phyloP scores from a whole-genome alignment of 805 yeast species.

The Candida cerambycidarum region DNA sequence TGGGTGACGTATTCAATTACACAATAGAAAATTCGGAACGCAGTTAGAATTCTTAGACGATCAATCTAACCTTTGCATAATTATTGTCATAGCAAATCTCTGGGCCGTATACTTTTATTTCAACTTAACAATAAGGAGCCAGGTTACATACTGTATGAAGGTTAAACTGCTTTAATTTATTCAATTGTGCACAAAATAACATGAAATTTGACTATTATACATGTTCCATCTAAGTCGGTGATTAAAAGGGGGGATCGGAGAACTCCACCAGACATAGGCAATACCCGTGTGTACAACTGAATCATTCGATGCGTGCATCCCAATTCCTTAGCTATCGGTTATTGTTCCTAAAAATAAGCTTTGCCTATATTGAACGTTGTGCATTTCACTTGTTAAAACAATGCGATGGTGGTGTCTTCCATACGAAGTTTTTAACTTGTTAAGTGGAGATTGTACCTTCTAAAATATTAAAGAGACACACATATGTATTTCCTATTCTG shows the following conservation, averaged over 20 bases:
- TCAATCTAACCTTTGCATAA: background rate
- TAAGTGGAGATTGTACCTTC: background rate
- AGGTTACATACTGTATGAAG: background rate
- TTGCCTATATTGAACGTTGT: no score
- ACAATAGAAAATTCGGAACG: background rate
- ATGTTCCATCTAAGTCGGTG: no score
- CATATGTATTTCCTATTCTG: background rate
- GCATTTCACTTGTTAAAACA: background rate
- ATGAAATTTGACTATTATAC: no score
- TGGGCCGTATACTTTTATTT: no score
- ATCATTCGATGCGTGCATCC: slow-evolving; percentile 2
- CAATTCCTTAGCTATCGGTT: no score
- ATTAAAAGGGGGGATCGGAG: no score
- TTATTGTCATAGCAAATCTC: background rate
- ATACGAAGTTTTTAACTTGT: no score
- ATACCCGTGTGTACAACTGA: background rate
- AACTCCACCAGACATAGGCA: no score
- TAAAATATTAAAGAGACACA: background rate
- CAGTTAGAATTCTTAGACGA: background rate
- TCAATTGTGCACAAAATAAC: no score
- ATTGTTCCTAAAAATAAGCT: no score
- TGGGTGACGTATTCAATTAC: background rate
- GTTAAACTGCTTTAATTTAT: background rate
- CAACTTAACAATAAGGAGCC: no score
- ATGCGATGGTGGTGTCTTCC: background rate